Evolutionary conservation across 2,329 filamentous ascomycete species (phyloP), one percentile per base, ranked within the genome.

Genomic region (Xylariaceae sp.): DNA sequence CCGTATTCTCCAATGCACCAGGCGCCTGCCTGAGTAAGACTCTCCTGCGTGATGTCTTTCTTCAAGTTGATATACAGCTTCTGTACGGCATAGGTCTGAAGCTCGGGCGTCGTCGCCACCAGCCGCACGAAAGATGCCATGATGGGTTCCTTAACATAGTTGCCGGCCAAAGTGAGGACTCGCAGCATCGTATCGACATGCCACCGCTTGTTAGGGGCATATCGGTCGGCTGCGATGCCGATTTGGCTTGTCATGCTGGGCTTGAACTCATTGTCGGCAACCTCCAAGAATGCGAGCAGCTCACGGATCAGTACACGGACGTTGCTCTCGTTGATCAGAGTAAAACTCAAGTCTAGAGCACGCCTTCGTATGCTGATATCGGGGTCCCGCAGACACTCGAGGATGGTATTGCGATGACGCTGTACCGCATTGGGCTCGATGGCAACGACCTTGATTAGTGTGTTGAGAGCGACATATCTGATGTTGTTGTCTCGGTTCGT

Each of bases 401-500:
- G 67, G 42, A 98, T 96, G 1, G 92, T 98, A 64, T 96, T 98
- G 35, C 93, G 79, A 60, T 98, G 92, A 55, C 92, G 75, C 59
- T 98, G 92, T 2, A 98, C 92, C 3, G 92, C 92, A 56, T 96
- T 96, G 11, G 92, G 92, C 58, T 98, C 92, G 31, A 98, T 89
- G 4, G 92, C 92, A 29, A 98, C 92, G 13, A 98, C 92, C 62
- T 95, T 96, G 64, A 95, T 93, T 31, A 98, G 68, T 0, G 92
- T 98, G 61, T 98, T 98, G 32, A 98, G 70, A 13, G 92, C 92
- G 32, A 98, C 92, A 55, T 98, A 98, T 59, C 92, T 83, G 51
- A 98, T 98, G 57, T 98, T 98, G 70, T 98, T 98, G 63, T 98
- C 92, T 49, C 90, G 81, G 67, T 98, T 98, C n/a, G 89, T 82